phyloP scores from a whole-genome alignment of 352 stramenopile species.

The Blastocystis sp. region DNA sequence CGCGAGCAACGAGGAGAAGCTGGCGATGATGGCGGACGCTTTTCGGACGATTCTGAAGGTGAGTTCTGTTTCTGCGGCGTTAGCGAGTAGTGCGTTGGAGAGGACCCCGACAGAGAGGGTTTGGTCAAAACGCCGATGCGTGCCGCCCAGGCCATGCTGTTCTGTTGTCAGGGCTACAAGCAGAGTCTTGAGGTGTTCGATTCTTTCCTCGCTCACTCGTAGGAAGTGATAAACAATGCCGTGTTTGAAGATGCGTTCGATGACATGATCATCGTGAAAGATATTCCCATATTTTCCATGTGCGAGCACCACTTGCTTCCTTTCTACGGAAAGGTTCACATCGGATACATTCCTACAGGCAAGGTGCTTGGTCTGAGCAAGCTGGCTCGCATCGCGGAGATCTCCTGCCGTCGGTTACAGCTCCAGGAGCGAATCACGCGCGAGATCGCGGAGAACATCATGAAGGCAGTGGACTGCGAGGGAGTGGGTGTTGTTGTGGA shows the following conservation, averaged over 20 bases:
- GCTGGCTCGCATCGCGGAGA: conserved; percentile 94
- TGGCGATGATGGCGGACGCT: conserved; percentile 77
- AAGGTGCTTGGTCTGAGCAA: conserved; percentile 97
- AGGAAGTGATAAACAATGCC: conserved; percentile 90
- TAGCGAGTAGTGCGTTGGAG: conserved; percentile 81
- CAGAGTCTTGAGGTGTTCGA: conserved; percentile 80
- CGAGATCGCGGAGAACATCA: conserved; percentile 97
- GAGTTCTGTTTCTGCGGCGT: too few relatives aligned
- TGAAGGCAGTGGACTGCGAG: conserved; percentile 91
- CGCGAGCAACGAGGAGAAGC: conserved; percentile 82
- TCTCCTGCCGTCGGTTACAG: conserved; percentile 93
- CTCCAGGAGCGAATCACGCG: conserved; percentile 98
- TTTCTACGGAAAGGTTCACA: conserved; percentile 93
- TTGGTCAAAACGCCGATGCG: conserved; percentile 93
- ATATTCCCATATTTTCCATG: conserved; percentile 98
- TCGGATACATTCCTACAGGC: conserved; percentile 89
- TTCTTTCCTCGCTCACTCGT: not conserved
- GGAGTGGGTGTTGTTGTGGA: conserved; percentile 98
- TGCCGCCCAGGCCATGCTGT: conserved; percentile 94
- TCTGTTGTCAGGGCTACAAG: conserved; percentile 92
- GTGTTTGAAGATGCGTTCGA: conserved; percentile 95
- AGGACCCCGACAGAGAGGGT: conserved; percentile 91
- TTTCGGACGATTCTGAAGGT: conserved; percentile 71
- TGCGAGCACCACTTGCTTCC: conserved; percentile 99
- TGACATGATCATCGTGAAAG: conserved; percentile 97